Evolutionary conservation across 768 basidiomycete genomes (phyloP), one percentile per base, ranked within the genome.

Genomic region (Lactarius sanguifluus): DNA sequence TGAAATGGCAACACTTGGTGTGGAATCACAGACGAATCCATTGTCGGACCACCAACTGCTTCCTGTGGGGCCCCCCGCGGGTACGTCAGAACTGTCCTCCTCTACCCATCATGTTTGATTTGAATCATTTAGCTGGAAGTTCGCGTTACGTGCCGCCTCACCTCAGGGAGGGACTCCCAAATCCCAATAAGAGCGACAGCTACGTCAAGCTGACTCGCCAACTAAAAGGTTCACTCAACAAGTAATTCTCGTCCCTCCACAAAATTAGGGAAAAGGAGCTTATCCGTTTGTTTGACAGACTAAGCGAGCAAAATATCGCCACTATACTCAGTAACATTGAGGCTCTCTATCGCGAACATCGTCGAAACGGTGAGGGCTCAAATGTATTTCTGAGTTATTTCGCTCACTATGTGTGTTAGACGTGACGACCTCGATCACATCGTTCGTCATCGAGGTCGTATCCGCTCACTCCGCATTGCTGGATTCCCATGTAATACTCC

Each of bases 301-400:
- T 96, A 86, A 93, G 89, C 70, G 96, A 98, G 76, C 90, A 90
- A 74, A 97, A 96, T 68, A 89, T 96, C 64, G 80, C 83, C 2
- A 82, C 84, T 0, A 91, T 96, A 32, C 72, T 96, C 20, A 85
- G 85, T 52, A 83, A 84, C 45, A 78, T 95, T 16, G 94, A 96
- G 72, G 86, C 83, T 3, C 73, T 92, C 13, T 96, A 95, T 73
- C 82, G 91, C 61, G 85, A 85, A 32, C 78, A 94, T 75, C 80
- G 87, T 52, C 83, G 95, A 62, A 86, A 96, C 75, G 92, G 94
- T 93, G 61, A 52, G 63, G 61, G 38, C 30, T n/a, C 52, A 30
- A 45, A 23, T 50, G 25, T 4, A 47, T 23, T 15, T 18, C 6
- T 20, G 30, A 32, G 20, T 57, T 54, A 18, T 56, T 32, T 36